These are phyloP conservation scores for Asparagopsis taxiformis DNA, from an alignment of 31 red algal genomes.

Conservation along the genomic window DNA sequence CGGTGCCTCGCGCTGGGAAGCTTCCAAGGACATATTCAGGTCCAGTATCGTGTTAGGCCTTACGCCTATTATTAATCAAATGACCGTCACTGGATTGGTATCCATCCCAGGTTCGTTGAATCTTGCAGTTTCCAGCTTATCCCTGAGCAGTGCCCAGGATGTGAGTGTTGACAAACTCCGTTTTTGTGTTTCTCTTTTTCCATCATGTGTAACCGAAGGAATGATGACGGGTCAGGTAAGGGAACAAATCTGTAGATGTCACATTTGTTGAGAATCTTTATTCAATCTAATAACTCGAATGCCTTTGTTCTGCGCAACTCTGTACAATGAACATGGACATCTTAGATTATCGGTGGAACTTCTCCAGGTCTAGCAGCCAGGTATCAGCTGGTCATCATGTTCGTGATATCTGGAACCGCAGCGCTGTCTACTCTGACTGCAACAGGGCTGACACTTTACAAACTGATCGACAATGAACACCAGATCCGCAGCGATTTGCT, in stretches of 20 bases:
- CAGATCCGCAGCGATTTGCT: slow-evolving; percentile 37
- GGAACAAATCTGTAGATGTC: no score
- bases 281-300: not conserved
- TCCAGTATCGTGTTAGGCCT: slow-evolving; percentile 52
- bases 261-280: not conserved
- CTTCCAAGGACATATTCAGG: slow-evolving; percentile 32
- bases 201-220: slow-evolving; percentile 2
- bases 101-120: slow-evolving; percentile 64
- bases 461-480: slow-evolving; percentile 50
- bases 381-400: slow-evolving; percentile 84
- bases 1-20: slow-evolving; percentile 68
- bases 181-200: not conserved
- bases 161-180: not conserved
- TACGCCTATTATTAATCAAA: slow-evolving; percentile 58
- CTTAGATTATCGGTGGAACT: slow-evolving; percentile 61
- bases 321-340: slow-evolving; percentile 6
- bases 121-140: not conserved
- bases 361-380: slow-evolving; percentile 58
- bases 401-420: slow-evolving; percentile 43
- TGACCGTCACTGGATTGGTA: slow-evolving; percentile 75
- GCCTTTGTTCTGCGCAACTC: not conserved
- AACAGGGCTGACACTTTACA: slow-evolving; percentile 23
- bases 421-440: slow-evolving; percentile 35
- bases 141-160: not conserved
- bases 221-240: slow-evolving; percentile 82